Base-by-base conservation (phyloP, 225 moss, liverwort and hornwort species). In the Lunularia cruciata region DNA sequence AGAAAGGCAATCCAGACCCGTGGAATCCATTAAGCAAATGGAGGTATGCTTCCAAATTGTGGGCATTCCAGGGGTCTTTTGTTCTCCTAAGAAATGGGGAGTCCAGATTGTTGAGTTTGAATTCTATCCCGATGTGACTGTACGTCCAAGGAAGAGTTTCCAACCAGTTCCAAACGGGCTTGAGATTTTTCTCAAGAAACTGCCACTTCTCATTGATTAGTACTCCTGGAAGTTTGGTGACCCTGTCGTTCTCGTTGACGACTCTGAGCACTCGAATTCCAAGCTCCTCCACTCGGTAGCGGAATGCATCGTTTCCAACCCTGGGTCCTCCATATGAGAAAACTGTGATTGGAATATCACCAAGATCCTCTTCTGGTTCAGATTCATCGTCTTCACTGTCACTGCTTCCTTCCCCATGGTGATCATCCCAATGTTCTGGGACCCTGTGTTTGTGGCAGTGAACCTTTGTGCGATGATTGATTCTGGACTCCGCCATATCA, bases 31-130 rank as follows among this genome's bases (percentile, higher is more conserved):
- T 77, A 39, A 93, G 31, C 43, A 93, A 25, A 72, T 94, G 93
- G 56, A 94, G 52, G 33, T 90, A 88, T 0, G 75, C 78, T 27
- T 94, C 86, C 74, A 94, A 71, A 53, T 94, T 87, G 68, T 91
- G 94, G 0, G 76, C 73, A 4, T 72, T 75, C 36, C 31, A 0
- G 6, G 63, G 83, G 28, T 83, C 81, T 20, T 67, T 81, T 0
- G 81, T 75, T 2, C 13, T 0, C 23, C 19, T 13, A 13, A 92
- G 77, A 2, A 51, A 84, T 0, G 79, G 74, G 0, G 92, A 92
- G n/a, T 59, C 15, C 8, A 75, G 71, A 38, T 81, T 83, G 74
- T 89, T 70, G 0, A 90, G 0, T 25, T 60, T 0, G 0, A 90
- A 63, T 54, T 72, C 74, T 0, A 54, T 12, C 15, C 93, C 93